Percentiles rank a stretch among this genome's conserved stretches.
phyloP scores from a whole-genome alignment of 495 filamentous ascomycete genomes.

The Talaromyces proteolyticus region DNA sequence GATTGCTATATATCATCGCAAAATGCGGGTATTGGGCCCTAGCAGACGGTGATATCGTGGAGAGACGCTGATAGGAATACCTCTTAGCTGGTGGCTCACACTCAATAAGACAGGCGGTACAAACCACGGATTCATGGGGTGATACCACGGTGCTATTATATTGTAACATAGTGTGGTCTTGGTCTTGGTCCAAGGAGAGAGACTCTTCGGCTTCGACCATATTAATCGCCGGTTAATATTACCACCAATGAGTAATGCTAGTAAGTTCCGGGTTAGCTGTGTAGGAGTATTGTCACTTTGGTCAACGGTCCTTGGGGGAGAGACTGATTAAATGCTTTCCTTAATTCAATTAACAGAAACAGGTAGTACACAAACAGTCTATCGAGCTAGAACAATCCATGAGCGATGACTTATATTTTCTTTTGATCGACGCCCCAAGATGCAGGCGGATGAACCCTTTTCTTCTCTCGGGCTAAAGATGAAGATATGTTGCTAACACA shows the following conservation, averaged over 20 bases:
- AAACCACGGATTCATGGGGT: constrained; percentile 4
- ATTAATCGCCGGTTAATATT: neutral
- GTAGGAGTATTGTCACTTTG: no score
- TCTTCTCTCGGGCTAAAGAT: neutral
- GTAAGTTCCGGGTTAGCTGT: neutral
- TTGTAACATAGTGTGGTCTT: constrained; percentile 1
- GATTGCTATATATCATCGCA: constrained; percentile 34
- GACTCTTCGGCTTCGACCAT: constrained; percentile 1
- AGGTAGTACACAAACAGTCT: neutral
- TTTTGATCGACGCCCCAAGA: neutral
- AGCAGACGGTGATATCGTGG: constrained; percentile 4
- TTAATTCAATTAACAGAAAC: neutral
- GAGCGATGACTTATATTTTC: neutral
- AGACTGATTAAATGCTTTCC: neutral
- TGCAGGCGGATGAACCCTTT: neutral
- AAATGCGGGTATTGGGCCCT: constrained; percentile 30
- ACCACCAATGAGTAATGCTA: neutral
- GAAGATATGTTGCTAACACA: neutral
- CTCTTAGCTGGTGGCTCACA: constrained; percentile 11
- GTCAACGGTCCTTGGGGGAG: neutral
- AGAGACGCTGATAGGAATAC: constrained; percentile 9
- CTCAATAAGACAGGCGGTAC: neutral
- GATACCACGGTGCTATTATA: neutral
- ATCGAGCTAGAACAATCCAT: neutral
- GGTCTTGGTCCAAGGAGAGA: neutral